Evolutionary conservation across 495 filamentous ascomycete genomes (phyloP).

Genomic region (Penicillium egyptiacum): DNA sequence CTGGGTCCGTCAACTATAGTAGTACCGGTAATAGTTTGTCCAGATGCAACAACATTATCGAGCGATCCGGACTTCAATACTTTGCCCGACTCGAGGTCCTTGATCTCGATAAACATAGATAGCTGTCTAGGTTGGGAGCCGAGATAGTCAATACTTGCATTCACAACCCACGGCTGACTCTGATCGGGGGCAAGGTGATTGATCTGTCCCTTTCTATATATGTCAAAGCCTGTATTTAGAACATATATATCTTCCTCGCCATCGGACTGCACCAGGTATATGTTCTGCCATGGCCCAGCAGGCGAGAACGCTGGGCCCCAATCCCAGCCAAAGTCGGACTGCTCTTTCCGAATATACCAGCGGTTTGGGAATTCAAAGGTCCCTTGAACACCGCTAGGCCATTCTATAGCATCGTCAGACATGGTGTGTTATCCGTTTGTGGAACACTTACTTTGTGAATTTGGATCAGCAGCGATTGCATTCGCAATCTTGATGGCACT

Average conservation of each 20-base stretch:
- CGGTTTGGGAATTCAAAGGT: constrained; percentile 52
- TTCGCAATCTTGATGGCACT: constrained; percentile 55
- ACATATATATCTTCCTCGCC: constrained; percentile 46
- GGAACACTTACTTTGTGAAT: constrained; percentile 45
- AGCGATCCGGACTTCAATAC: constrained; percentile 48
- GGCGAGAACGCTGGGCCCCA: constrained; percentile 69
- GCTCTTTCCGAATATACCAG: constrained; percentile 66
- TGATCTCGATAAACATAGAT: constrained; percentile 54
- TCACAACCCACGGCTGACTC: constrained; percentile 63
- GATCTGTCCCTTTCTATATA: constrained; percentile 61
- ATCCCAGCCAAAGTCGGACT: constrained; percentile 72
- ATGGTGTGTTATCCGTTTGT: background rate
- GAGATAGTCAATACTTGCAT: constrained; percentile 66
- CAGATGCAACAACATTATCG: constrained; percentile 43
- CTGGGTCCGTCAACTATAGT: constrained; percentile 50
- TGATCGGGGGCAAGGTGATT: constrained; percentile 62
- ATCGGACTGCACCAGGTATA: constrained; percentile 57
- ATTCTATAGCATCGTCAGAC: constrained; percentile 29
- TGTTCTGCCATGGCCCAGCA: constrained; percentile 65
- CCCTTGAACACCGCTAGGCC: constrained; percentile 48
- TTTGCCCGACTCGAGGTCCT: constrained; percentile 45
- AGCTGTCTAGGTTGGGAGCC: constrained; percentile 50
- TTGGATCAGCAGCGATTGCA: constrained; percentile 54
- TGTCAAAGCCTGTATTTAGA: constrained; percentile 59
- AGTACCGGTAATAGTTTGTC: constrained; percentile 53